These are phyloP conservation scores for Hypoxylon sp. DNA, from an alignment of 2,329 filamentous ascomycete genomes.

Conservation along the genomic window DNA sequence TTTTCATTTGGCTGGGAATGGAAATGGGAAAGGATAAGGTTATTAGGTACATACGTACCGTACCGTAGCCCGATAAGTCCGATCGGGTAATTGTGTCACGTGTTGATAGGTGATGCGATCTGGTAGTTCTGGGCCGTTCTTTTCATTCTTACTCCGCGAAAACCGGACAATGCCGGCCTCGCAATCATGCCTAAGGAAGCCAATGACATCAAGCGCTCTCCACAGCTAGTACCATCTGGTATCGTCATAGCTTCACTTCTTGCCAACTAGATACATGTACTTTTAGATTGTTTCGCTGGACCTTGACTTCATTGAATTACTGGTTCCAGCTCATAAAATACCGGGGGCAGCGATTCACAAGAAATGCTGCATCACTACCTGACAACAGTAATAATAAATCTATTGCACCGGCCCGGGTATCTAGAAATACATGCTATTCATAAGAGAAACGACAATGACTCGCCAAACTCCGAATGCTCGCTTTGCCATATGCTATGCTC, in stretches of 20 bases:
- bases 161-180: slow-evolving; percentile 29
- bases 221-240: slow-evolving; percentile 7
- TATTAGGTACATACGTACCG: too few species aligned
- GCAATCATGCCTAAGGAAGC: background rate
- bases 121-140: slow-evolving; percentile 26
- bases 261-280: background rate
- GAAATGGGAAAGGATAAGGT: too few species aligned
- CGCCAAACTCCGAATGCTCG: slow-evolving; percentile 40
- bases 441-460: slow-evolving; percentile 16
- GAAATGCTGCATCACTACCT: background rate
- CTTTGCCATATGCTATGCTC: slow-evolving; percentile 38
- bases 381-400: slow-evolving; percentile 8
- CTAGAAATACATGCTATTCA: slow-evolving; percentile 27
- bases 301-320: background rate
- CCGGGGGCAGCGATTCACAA: background rate
- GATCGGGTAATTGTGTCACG: slow-evolving; percentile 37
- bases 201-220: slow-evolving; percentile 8
- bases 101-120: slow-evolving; percentile 33
- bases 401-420: slow-evolving; percentile 34
- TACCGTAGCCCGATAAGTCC: slow-evolving; percentile 38
- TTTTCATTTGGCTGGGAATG: slow-evolving; percentile 22
- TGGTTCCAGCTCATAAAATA: background rate
- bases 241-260: background rate
- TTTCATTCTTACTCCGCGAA: slow-evolving; percentile 5
- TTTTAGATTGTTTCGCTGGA: background rate